Conservation (phyloP, 257 asterid genomes). For the Lavandula angustifolia region DNA sequence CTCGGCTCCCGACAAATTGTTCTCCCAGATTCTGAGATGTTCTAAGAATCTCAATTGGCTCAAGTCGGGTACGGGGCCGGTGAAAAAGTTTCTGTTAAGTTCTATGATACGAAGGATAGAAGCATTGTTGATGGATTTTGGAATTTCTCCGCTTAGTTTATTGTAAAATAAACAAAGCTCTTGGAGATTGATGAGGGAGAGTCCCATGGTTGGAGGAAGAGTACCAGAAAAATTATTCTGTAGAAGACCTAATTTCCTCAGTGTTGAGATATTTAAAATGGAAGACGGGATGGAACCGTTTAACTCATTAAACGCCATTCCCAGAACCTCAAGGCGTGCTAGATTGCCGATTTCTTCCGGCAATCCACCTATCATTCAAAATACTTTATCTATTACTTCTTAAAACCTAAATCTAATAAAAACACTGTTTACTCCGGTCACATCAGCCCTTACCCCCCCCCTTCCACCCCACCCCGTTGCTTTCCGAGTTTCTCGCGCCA, state of each 20-base stretch:
- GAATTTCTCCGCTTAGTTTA: conserved; percentile 8
- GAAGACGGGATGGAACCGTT: conserved; percentile 21
- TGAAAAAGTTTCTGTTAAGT: background rate
- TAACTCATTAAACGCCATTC: background rate
- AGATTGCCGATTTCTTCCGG: conserved; percentile 8
- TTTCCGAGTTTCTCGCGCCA: too few species aligned
- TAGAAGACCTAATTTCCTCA: background rate
- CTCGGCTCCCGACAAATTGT: conserved; percentile 9
- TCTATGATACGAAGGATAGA: background rate
- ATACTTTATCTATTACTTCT: too few species aligned
- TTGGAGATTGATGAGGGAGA: background rate
- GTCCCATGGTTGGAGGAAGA: conserved; percentile 1
- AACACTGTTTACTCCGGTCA: too few species aligned
- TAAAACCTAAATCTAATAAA: too few species aligned
- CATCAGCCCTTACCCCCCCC: too few species aligned
- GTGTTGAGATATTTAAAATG: conserved; percentile 4
- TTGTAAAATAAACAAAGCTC: background rate
- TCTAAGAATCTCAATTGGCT: background rate
- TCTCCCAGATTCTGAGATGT: background rate
- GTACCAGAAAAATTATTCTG: conserved; percentile 8
- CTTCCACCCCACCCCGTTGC: too few species aligned
- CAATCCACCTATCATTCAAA: background rate
- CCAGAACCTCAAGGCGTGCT: background rate
- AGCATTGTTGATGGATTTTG: background rate
- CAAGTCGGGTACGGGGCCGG: conserved; percentile 5